A percentile compares a stretch with the other conserved stretches of the same genome.
phyloP scores from a whole-genome alignment of 495 filamentous ascomycete genomes.

The Podospora australis region DNA sequence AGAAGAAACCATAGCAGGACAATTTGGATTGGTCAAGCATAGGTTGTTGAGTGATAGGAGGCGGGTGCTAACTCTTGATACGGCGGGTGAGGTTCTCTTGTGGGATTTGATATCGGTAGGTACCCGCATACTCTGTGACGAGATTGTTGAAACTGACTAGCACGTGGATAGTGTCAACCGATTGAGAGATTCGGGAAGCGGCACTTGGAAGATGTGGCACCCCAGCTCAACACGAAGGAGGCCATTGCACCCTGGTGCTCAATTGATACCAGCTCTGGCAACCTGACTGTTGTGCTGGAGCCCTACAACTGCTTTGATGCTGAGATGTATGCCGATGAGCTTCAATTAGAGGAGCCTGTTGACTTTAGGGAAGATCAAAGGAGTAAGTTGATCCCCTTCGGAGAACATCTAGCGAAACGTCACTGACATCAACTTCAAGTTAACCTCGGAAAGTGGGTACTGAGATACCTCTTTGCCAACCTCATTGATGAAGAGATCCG shows the following conservation, averaged over 20 bases:
- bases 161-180: constrained; percentile 59
- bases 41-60: constrained; percentile 85
- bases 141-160: constrained; percentile 10
- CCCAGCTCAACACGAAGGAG: constrained; percentile 80
- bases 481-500: constrained; percentile 85
- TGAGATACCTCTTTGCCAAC: constrained; percentile 85
- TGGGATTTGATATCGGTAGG: constrained; percentile 84
- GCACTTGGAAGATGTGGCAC: constrained; percentile 85
- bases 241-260: constrained; percentile 92
- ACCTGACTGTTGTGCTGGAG: constrained; percentile 82
- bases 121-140: constrained; percentile 6
- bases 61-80: constrained; percentile 85
- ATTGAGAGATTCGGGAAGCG: constrained; percentile 85
- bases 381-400: constrained; percentile 51
- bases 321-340: constrained; percentile 91
- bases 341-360: constrained; percentile 60
- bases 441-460: constrained; percentile 94
- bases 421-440: constrained; percentile 44
- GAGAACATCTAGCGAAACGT: constrained; percentile 8
- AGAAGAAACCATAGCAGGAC: constrained; percentile 84
- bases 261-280: constrained; percentile 87
- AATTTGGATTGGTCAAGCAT: constrained; percentile 92
- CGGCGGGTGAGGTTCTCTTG: constrained; percentile 88
- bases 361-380: constrained; percentile 91
- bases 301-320: constrained; percentile 97